Conservation (phyloP, 1,139 yeast species). For the Saccharomyces hybrid region DNA sequence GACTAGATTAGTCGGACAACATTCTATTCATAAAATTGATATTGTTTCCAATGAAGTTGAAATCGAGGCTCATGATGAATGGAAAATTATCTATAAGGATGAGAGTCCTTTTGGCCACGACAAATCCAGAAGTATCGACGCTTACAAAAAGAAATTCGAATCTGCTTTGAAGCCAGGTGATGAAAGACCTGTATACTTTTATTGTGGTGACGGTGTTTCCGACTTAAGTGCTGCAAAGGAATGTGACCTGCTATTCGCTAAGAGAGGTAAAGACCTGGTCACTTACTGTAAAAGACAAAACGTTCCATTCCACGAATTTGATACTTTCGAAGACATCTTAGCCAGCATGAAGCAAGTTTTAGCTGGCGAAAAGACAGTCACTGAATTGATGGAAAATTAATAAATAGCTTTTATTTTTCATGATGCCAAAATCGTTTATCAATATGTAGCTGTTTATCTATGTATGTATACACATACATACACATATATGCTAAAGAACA, state of each 20-base stretch:
- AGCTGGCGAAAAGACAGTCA: conserved; percentile 39
- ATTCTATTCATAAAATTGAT: conserved; percentile 64
- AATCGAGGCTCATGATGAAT: conserved; percentile 48
- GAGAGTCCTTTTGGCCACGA: conserved; percentile 91
- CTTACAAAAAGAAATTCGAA: conserved; percentile 43
- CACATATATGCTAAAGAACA: no score
- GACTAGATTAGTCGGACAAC: conserved; percentile 64
- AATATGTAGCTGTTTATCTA: neutral
- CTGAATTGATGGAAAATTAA: conserved; percentile 36
- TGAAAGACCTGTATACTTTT: conserved; percentile 58
- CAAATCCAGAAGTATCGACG: conserved; percentile 73
- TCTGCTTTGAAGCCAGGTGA: conserved; percentile 35
- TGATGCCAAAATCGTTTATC: no score
- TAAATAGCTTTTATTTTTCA: no score
- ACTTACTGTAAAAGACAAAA: conserved; percentile 72
- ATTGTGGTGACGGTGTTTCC: conserved; percentile 96
- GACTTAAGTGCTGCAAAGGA: conserved; percentile 94
- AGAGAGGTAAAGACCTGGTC: conserved; percentile 83
- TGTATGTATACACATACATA: neutral
- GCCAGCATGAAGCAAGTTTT: conserved; percentile 43
- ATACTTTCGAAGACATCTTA: conserved; percentile 66
- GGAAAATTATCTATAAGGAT: conserved; percentile 84
- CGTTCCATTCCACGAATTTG: conserved; percentile 81
- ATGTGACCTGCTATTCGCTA: conserved; percentile 88
- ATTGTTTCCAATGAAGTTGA: conserved; percentile 77